Evolutionary conservation across 2,329 filamentous ascomycete genomes (phyloP), one percentile per base, ranked within the genome.

Genomic region (Aureobasidium sp.): DNA sequence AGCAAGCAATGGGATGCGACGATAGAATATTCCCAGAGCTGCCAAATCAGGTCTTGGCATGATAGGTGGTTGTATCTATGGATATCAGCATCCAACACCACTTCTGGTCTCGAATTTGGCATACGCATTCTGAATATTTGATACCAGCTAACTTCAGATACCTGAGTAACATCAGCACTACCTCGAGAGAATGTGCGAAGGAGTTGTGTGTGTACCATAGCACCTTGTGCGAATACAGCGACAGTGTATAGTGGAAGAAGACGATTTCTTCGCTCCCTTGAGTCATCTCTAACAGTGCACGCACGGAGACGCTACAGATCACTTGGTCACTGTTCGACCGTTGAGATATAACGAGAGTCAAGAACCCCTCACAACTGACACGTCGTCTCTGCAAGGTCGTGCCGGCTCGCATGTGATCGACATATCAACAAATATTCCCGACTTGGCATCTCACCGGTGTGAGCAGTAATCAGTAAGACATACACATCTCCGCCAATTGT

Each of bases 111-210:
- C 15, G 12, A 55, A 1, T 11, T 42, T 42, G 22, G 17, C 57
- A 41, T 42, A 88, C 85, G 68, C 87, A 89, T 84, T 89, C 81
- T 57, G 78, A 79, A 68, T 87, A 89, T 0, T 82, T 78, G 51
- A 90, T 87, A 29, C 81, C 80, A 42, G 87, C 82, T 3, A 90
- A 79, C 44, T 79, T 78, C 17, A 90, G 77, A 70, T 90, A 90
- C 56, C 56, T 59, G 9, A 6, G 12, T 14, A 2, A 11, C 7
- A 27, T 57, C 17, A 57, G 53, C 29, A 20, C 9, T 6, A 7
- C 2, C 20, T 14, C n/a, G 6, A 17, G 15, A 25, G 5, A 3
- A 1, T 8, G n/a, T 4, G 5, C 5, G 11, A 0, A 3, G 3
- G 12, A 20, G 3, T 12, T 12, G 2, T 57, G 6, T 2, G 5